Conservation (phyloP, 1,284 basidiomycete species). For the Trichosporon asahii region DNA sequence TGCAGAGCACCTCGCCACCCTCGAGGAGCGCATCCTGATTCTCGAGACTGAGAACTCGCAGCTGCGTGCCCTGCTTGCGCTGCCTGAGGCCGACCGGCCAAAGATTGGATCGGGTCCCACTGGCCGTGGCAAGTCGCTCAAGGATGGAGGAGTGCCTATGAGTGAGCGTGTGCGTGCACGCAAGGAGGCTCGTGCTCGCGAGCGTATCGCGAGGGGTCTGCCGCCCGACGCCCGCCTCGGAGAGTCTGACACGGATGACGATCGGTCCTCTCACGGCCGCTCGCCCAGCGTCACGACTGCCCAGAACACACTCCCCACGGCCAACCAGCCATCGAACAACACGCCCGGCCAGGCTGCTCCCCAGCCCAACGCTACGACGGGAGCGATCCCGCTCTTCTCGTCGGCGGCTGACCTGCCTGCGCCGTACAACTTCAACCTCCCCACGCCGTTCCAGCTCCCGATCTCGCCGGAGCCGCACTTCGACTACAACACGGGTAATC, state of each 20-base stretch:
- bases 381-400: conserved; percentile 24
- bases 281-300: conserved; percentile 28
- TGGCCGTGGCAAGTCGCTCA: conserved; percentile 50
- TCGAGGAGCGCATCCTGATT: conserved; percentile 75
- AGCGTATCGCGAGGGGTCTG: conserved; percentile 36
- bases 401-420: conserved; percentile 27
- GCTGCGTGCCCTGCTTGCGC: conserved; percentile 68
- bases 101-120: conserved; percentile 52
- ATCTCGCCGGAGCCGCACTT: conserved; percentile 38
- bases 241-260: conserved; percentile 24
- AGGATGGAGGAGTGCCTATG: conserved; percentile 53
- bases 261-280: conserved; percentile 25
- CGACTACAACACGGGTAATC: conserved; percentile 15
- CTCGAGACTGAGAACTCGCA: conserved; percentile 79
- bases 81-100: conserved; percentile 60
- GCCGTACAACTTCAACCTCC: conserved; percentile 43
- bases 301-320: not conserved
- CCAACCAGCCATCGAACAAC: not conserved
- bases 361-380: not conserved
- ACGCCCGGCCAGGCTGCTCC: conserved; percentile 1
- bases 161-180: conserved; percentile 50
- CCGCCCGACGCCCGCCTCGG: conserved; percentile 16
- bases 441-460: conserved; percentile 42
- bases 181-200: conserved; percentile 47
- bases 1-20: conserved; percentile 77